Percentiles rank a stretch among this genome's conserved stretches.
Evolutionary conservation across 2,329 filamentous ascomycete genomes (phyloP).

Genomic region (Graphium sp.): DNA sequence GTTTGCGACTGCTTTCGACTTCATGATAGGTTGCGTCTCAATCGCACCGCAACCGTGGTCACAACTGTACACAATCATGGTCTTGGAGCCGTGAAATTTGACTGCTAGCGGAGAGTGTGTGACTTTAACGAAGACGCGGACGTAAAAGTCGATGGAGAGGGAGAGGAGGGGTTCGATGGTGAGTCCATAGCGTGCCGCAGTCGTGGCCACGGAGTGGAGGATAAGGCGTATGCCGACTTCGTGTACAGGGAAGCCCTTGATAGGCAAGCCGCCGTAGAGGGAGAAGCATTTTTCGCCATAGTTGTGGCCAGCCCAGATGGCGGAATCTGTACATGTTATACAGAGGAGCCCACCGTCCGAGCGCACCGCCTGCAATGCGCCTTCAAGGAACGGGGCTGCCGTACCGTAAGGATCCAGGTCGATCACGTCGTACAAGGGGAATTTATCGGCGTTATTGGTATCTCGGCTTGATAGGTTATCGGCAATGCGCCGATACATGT

Average conservation of each 20-base stretch:
- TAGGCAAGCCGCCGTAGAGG: conserved; percentile 77
- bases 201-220: conserved; percentile 61
- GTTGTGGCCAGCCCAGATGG: conserved; percentile 83
- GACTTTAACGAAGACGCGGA: conserved; percentile 73
- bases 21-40: conserved; percentile 64
- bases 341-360: conserved; percentile 80
- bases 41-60: conserved; percentile 84
- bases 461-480: conserved; percentile 27
- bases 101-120: conserved; percentile 67
- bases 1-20: conserved; percentile 39
- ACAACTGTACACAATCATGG: conserved; percentile 86
- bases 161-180: conserved; percentile 82
- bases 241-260: conserved; percentile 74
- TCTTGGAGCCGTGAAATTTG: conserved; percentile 80
- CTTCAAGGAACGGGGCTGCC: conserved; percentile 81
- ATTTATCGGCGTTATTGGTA: conserved; percentile 17
- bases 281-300: conserved; percentile 91
- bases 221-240: conserved; percentile 82
- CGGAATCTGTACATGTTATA: conserved; percentile 92
- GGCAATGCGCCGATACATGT: conserved; percentile 69
- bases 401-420: conserved; percentile 95
- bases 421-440: conserved; percentile 70
- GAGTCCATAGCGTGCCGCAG: conserved; percentile 73
- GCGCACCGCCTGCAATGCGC: conserved; percentile 68
- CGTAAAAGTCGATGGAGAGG: conserved; percentile 91